Percentiles rank a stretch among this genome's conserved stretches.
Evolutionary conservation across 2,329 filamentous ascomycete genomes (phyloP).

Genomic region (Colletotrichum somersetense): DNA sequence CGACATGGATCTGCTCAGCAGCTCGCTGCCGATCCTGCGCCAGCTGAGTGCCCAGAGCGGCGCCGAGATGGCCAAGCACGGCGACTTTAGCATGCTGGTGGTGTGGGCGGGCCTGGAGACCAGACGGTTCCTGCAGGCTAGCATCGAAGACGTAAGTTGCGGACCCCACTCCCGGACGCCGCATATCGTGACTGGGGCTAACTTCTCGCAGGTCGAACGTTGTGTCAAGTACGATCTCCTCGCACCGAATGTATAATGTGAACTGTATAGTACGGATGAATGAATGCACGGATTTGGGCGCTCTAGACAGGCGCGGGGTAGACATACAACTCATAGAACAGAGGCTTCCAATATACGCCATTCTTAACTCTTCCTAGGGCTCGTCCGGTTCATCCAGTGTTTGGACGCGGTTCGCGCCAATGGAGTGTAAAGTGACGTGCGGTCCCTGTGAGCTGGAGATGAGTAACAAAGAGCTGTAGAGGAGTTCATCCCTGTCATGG

Average conservation of each 20-base stretch:
- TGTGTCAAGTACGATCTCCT: conserved; percentile 93
- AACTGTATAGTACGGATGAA: conserved; percentile 37
- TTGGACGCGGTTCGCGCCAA: background rate
- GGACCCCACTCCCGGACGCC: background rate
- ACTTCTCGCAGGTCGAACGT: conserved; percentile 74
- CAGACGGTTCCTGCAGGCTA: conserved; percentile 88
- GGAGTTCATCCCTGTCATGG: background rate
- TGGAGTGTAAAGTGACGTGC: background rate
- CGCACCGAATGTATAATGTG: conserved; percentile 81
- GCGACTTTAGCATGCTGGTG: conserved; percentile 87
- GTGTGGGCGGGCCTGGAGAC: conserved; percentile 94
- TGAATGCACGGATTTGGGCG: conserved; percentile 31
- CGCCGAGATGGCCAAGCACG: conserved; percentile 75
- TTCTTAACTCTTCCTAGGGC: background rate
- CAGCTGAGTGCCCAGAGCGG: conserved; percentile 86
- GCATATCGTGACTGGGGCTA: conserved; percentile 32
- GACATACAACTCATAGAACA: conserved; percentile 30
- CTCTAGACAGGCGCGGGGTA: conserved; percentile 19
- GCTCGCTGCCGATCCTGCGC: conserved; percentile 89
- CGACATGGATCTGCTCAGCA: conserved; percentile 85
- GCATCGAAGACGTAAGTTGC: conserved; percentile 82
- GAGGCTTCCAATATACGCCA: conserved; percentile 25
- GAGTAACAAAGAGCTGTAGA: background rate
- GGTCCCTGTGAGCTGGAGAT: background rate
- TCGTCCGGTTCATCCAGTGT: background rate